Conservation (phyloP, 192 early-diverging fungal genomes). For the Podila epicladia region DNA sequence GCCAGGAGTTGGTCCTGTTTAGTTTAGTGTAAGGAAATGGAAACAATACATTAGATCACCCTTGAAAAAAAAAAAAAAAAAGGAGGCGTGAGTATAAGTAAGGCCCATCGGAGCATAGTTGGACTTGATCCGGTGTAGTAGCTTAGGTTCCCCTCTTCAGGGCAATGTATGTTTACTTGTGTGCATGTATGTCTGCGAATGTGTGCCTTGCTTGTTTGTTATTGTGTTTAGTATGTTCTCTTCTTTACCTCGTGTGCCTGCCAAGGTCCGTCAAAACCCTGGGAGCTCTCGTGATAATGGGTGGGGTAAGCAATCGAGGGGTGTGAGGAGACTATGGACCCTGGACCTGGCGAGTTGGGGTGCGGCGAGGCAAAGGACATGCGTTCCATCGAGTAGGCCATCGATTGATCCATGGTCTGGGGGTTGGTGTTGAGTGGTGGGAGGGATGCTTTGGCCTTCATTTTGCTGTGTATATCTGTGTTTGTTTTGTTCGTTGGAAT, state of each 20-base stretch:
- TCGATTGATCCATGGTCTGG: constrained; percentile 1
- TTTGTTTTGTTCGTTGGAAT: background rate
- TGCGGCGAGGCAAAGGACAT: background rate
- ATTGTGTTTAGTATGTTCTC: too few species aligned
- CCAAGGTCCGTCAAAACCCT: background rate
- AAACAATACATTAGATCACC: background rate
- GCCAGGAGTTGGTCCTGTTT: constrained; percentile 15
- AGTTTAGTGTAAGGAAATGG: background rate
- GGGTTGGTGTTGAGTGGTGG: background rate
- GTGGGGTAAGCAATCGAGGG: constrained; percentile 3
- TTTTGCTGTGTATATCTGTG: background rate
- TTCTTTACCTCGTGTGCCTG: background rate
- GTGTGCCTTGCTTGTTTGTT: too few species aligned
- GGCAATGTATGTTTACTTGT: too few species aligned
- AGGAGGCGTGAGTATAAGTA: too few species aligned
- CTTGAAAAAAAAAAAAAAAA: too few species aligned
- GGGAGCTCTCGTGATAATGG: background rate
- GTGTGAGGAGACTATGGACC: background rate
- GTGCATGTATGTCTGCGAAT: too few species aligned
- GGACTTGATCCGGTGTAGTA: too few species aligned
- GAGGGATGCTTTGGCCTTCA: background rate
- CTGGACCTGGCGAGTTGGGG: background rate
- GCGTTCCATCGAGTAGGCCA: constrained; percentile 5
- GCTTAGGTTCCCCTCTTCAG: too few species aligned
- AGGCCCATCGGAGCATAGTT: too few species aligned